Base-by-base conservation (phyloP, 495 filamentous ascomycete genomes). In the Aspergillus panamensis region DNA sequence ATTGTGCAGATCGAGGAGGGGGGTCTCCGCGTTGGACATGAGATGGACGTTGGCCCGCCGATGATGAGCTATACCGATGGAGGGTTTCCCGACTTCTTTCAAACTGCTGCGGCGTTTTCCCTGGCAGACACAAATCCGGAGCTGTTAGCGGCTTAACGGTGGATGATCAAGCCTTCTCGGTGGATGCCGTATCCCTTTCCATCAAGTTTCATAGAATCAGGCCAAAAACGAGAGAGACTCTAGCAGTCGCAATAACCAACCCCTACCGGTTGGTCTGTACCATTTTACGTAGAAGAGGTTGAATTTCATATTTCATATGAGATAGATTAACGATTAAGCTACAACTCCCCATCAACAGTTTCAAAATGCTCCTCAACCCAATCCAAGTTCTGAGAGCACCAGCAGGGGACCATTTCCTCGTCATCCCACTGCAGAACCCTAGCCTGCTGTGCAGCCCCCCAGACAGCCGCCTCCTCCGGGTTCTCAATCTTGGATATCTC, bases 1-100 rank as follows among this genome's bases (percentile, higher is more conserved):
- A 42, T 62, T 14, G 47, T 65, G 3, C 32, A 39, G 50, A 35
- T 39, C 17, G 48, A 33, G 4, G 48, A 39, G 10, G 30, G 30
- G 1, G 30, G 33, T 39, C 6, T 39, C 14, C 3, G 6, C 6
- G 16, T 4, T 7, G 42, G 19, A 8, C n/a, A 17, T 20, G 19
- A 16, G 19, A 20, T 20, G n/a, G 19, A 10, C 1, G 16, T 16
- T 8, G 42, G 42, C 9, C 1, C 1, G 3, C 9, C n/a, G 16
- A 20, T 9, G 6, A 0, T 45, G 42, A 16, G 7, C 5, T 45
- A 17, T 20, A 12, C 17, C 3, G 42, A 45, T 17, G 42, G 42
- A 10, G 42, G 6, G 7, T 20, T 45, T 21, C n/a, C 16, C 1
- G 42, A 45, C 17, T 45, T 45, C 5, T 45, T 45, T 9, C 16